Evolutionary conservation across 139 green algal genomes (phyloP), one percentile per base, ranked within the genome.

Genomic region (Picochlorum costavermella): DNA sequence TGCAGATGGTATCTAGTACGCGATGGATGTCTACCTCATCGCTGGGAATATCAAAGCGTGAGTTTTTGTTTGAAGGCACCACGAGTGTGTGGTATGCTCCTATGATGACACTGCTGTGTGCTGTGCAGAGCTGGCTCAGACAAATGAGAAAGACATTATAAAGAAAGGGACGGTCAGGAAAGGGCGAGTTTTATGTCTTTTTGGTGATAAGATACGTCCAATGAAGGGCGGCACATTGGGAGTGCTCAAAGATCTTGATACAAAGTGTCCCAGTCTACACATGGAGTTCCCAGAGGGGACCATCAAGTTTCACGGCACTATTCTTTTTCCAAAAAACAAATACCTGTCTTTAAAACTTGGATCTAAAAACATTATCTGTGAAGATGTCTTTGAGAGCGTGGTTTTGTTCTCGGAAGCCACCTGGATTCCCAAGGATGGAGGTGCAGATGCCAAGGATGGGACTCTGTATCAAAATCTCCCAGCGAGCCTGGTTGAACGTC

Each of bases 341-440:
- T 96, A 92, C 77, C 62, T 91, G 68, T 71, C 86, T 61, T 68
- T 96, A 51, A 73, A 72, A 26, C 57, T 90, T 55, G 73, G 61
- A 10, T 29, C 61, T 23, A 77, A 75, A 56, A 68, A 72, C 2
- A 75, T 84, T 46, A 50, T 89, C 60, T 89, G 81, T 45, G 89
- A 96, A 60, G 89, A 96, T 56, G 71, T 92, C 25, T 86, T 96
- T 68, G 89, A 95, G 14, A 88, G 62, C 69, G 73, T 95, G 84
- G 81, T 95, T 23, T 78, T 96, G 16, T 96, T 96, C 60, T 78
- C 73, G 10, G 75, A 90, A 63, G 74, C 66, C 17, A 75, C 55
- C 63, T 96, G 89, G 89, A 51, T 96, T 8, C 88, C 88, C 56
- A 88, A 36, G 11, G 55, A 67, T 6, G 82, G 33, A 12, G 9